phyloP scores from a whole-genome alignment of 139 green algal genomes.

The Closterium sp. region DNA sequence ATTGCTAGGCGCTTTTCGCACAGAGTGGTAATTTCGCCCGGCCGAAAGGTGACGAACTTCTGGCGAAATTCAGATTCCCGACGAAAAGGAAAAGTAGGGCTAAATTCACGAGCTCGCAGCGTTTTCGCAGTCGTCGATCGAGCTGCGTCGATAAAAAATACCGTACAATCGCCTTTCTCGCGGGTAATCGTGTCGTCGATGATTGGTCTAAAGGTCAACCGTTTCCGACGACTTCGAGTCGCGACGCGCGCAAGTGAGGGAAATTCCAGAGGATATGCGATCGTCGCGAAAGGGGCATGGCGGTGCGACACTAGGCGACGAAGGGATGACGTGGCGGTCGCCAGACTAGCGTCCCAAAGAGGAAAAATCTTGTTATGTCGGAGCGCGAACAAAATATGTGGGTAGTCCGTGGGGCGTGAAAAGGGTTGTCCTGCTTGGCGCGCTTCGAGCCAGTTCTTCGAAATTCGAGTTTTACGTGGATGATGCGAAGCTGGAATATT shows the following conservation, averaged over 20 bases:
- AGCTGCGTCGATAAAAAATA: background rate
- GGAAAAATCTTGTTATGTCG: background rate
- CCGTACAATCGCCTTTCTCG: background rate
- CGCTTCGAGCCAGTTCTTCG: too few relatives aligned
- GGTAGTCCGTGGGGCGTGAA: too few relatives aligned
- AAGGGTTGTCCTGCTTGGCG: too few relatives aligned
- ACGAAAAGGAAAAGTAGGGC: background rate
- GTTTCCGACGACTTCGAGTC: background rate
- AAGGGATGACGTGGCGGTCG: background rate
- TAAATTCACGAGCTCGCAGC: background rate
- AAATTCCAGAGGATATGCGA: background rate
- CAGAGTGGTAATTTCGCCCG: background rate
- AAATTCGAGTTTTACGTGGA: too few relatives aligned
- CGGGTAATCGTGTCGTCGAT: background rate
- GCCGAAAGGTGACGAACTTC: background rate
- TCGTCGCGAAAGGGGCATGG: background rate
- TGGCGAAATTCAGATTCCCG: background rate
- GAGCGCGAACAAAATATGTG: too few relatives aligned
- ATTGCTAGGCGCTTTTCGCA: background rate
- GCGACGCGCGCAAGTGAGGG: background rate
- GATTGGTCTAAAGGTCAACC: background rate
- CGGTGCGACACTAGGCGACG: background rate
- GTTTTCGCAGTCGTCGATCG: background rate
- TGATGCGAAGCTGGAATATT: too few relatives aligned
- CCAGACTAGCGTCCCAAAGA: background rate